Evolutionary conservation across 2,329 filamentous ascomycete genomes (phyloP).

Genomic region (Epichloe sibirici): DNA sequence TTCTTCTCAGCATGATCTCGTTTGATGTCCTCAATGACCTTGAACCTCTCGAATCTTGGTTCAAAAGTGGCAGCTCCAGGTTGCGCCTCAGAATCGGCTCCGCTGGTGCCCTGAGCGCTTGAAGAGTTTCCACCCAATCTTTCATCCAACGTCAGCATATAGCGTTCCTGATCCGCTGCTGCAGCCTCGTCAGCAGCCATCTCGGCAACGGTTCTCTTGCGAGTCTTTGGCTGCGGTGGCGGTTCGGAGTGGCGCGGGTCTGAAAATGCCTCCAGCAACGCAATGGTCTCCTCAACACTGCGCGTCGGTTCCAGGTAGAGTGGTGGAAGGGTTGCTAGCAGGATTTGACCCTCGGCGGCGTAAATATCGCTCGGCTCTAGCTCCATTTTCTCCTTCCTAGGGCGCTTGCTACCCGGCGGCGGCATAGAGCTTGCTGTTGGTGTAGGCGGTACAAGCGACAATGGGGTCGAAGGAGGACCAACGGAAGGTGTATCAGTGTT

Average conservation of each 20-base stretch:
- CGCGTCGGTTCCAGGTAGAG: slow-evolving; percentile 68
- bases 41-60: slow-evolving; percentile 80
- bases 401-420: slow-evolving; percentile 54
- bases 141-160: slow-evolving; percentile 88
- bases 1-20: slow-evolving; percentile 64
- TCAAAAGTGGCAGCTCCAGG: slow-evolving; percentile 65
- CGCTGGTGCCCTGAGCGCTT: slow-evolving; percentile 42
- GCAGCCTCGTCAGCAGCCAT: slow-evolving; percentile 89
- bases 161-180: slow-evolving; percentile 78
- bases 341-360: slow-evolving; percentile 63
- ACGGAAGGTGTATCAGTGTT: slow-evolving; percentile 24
- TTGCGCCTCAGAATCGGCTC: slow-evolving; percentile 60
- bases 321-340: slow-evolving; percentile 60
- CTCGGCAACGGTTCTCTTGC: slow-evolving; percentile 90
- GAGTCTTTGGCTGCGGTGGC: slow-evolving; percentile 72
- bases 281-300: slow-evolving; percentile 55
- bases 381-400: slow-evolving; percentile 61
- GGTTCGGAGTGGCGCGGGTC: slow-evolving; percentile 67
- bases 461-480: slow-evolving; percentile 56
- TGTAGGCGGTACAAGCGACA: slow-evolving; percentile 46
- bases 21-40: slow-evolving; percentile 77
- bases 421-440: slow-evolving; percentile 48
- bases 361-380: slow-evolving; percentile 63
- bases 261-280: slow-evolving; percentile 56
- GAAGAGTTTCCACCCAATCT: slow-evolving; percentile 52